phyloP scores from a whole-genome alignment of 1,139 yeast species.

The Suhomyces guaymorum region DNA sequence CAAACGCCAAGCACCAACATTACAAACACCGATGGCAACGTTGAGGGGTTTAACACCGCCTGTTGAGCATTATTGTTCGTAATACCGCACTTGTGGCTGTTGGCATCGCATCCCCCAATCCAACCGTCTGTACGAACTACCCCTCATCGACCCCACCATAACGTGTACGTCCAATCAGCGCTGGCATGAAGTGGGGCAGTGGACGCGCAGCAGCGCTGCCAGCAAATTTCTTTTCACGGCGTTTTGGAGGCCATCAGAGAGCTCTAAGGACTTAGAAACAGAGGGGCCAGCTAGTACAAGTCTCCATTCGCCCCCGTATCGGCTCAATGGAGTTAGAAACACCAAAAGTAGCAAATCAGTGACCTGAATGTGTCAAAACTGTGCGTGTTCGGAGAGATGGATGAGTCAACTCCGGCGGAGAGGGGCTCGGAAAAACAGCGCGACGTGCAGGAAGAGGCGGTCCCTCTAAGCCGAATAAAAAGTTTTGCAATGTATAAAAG shows the following conservation, averaged over 20 bases:
- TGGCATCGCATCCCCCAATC: too few species aligned
- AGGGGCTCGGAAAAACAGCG: conserved; percentile 9
- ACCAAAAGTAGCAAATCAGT: too few species aligned
- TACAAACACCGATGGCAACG: too few species aligned
- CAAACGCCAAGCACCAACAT: too few species aligned
- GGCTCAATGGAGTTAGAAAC: background rate
- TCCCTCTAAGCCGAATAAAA: conserved; percentile 7
- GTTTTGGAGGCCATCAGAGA: too few species aligned
- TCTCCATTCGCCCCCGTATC: too few species aligned
- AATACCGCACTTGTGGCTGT: too few species aligned
- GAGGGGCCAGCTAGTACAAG: background rate
- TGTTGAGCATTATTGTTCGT: too few species aligned
- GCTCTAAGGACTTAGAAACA: background rate
- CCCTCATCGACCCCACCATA: conserved; percentile 1
- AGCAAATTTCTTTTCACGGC: background rate
- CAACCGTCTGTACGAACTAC: background rate
- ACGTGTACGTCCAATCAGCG: background rate
- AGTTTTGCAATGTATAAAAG: conserved; percentile 11
- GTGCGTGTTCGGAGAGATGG: conserved; percentile 5
- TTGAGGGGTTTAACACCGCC: too few species aligned
- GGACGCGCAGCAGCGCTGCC: background rate
- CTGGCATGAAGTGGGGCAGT: background rate
- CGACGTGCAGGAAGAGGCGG: conserved; percentile 6
- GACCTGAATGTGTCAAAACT: too few species aligned
- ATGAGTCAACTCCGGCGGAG: conserved; percentile 3